A percentile compares a stretch with the other conserved stretches of the same genome.
phyloP scores from a whole-genome alignment of 108 stramenopile species.

The Aurantiochytrium sp. region DNA sequence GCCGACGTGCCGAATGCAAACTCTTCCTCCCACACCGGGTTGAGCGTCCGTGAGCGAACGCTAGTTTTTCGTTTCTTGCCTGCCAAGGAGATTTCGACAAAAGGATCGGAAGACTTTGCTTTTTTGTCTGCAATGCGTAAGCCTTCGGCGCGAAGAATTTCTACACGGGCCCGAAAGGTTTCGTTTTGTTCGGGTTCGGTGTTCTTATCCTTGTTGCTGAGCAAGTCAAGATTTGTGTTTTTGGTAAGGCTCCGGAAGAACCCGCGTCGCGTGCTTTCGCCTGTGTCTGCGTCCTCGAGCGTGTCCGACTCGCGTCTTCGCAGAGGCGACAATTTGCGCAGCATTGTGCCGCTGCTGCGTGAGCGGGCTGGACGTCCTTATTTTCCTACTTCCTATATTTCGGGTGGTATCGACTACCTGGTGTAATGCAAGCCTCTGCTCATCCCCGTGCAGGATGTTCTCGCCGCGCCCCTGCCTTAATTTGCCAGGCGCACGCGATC shows the following conservation, averaged over 20 bases:
- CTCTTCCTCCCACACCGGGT: neutral
- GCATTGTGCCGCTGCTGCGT: neutral
- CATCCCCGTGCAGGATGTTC: too few relatives aligned
- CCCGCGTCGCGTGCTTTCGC: too few relatives aligned
- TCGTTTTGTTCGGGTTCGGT: too few relatives aligned
- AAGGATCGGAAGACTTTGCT: neutral
- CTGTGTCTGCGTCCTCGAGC: neutral
- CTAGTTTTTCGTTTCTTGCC: neutral
- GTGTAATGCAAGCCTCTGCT: too few relatives aligned
- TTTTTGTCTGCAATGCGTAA: slow-evolving; percentile 14
- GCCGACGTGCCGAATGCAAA: neutral
- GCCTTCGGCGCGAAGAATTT: neutral
- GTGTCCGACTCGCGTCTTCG: neutral
- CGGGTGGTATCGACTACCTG: too few relatives aligned
- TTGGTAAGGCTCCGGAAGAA: neutral
- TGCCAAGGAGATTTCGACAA: neutral
- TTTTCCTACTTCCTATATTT: neutral
- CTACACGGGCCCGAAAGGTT: neutral
- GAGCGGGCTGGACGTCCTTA: neutral
- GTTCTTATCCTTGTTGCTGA: neutral
- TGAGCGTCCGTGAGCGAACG: neutral
- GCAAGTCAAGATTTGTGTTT: neutral
- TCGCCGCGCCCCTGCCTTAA: too few relatives aligned
- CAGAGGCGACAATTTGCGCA: neutral
- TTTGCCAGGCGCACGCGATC: too few relatives aligned